Conservation (phyloP, 306 rosid species). For the Trifolium pratense region DNA sequence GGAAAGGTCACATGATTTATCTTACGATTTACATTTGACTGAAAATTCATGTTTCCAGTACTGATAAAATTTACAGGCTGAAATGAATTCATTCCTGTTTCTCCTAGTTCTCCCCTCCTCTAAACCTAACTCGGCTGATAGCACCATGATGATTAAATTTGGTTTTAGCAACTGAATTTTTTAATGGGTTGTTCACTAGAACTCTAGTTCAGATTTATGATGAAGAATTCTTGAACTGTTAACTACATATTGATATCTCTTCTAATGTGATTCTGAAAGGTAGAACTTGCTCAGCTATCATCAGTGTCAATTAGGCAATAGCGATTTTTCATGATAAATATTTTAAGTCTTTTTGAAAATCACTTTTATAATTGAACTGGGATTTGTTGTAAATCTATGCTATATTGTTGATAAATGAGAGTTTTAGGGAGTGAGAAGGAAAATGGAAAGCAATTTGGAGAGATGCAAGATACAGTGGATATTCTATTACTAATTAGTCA, state of each 20-base stretch:
- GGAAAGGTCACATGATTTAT: conserved; percentile 74
- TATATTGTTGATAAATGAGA: conserved; percentile 5
- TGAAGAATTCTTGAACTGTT: conserved; percentile 31
- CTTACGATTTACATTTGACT: conserved; percentile 34
- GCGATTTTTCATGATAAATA: conserved; percentile 22
- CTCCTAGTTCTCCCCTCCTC: neutral
- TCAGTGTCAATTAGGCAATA: conserved; percentile 25
- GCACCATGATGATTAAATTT: conserved; percentile 7
- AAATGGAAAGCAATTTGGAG: conserved; percentile 25
- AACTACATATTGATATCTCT: conserved; percentile 5
- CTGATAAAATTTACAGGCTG: conserved; percentile 35
- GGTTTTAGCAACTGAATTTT: conserved; percentile 28
- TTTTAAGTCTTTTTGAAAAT: neutral
- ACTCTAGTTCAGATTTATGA: conserved; percentile 24
- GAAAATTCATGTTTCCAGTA: conserved; percentile 23
- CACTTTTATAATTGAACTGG: conserved; percentile 16
- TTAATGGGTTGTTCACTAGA: conserved; percentile 22
- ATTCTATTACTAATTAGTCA: conserved; percentile 1
- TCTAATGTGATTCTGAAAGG: conserved; percentile 6
- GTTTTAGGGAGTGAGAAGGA: conserved; percentile 4
- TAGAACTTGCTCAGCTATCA: conserved; percentile 2
- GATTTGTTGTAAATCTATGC: conserved; percentile 16
- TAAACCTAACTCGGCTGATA: conserved; percentile 15
- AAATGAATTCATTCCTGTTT: conserved; percentile 36
- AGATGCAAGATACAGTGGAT: conserved; percentile 2